Base-by-base conservation (phyloP, 2,329 filamentous ascomycete genomes). In the Pseudocercospora crystallina region DNA sequence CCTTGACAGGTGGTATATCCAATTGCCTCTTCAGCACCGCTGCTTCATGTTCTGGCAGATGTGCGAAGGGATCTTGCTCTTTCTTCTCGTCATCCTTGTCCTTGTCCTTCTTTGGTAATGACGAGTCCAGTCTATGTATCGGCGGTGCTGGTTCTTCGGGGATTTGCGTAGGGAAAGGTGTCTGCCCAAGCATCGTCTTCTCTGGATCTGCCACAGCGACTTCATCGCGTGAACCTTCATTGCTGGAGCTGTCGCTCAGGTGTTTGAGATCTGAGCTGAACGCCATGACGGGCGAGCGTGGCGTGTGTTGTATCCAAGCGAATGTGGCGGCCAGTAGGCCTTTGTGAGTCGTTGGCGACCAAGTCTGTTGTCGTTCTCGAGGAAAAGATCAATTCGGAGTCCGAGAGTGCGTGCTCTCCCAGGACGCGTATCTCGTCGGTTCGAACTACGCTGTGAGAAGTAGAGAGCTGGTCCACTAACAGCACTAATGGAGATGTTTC, bases 1-100 rank as follows among this genome's bases (percentile, higher is more conserved):
- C 67, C 39, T 71, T 72, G 33, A 73, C 62, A 1, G 65, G 63
- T 1, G 74, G 74, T 13, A 72, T 70, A 29, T 73, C 67, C 14
- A 74, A 49, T 44, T 78, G 75, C 50, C 60, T 63, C 51, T 59
- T 58, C 20, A 73, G 34, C 17, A 72, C 64, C 3, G 56, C 60
- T 12, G 62, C 63, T 53, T 73, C 70, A 35, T 71, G 64, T 34
- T 69, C 66, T 8, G 70, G 69, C 12, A 73, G 55, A 57, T 71
- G 69, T 40, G 59, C 60, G 32, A 70, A 66, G 1, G 62, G 61
- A 57, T 72, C 68, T 10, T 63, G 44, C 10, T 63, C 58, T 14
- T 61, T 54, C 30, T 62, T 47, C 38, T 61, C 61, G 13, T 56
- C 51, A 43, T 59, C 50, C 15, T 43, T 53, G 29, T 59, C 55